These are phyloP conservation scores for Trichoderma sp. DNA, from an alignment of 2,329 filamentous ascomycete genomes.

Conservation along the genomic window DNA sequence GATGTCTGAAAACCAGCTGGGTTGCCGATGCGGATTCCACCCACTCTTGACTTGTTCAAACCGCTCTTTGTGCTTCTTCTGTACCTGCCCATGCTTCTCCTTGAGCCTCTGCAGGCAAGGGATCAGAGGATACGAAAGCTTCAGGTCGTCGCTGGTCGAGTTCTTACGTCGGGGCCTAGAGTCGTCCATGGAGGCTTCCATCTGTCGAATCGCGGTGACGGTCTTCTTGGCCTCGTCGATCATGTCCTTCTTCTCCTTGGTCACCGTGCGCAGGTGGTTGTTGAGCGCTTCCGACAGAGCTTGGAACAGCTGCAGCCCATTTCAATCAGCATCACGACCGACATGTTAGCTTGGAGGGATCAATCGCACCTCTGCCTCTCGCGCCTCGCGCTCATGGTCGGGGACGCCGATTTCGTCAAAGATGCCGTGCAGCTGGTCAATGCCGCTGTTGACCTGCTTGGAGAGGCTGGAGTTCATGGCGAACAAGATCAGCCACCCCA, in stretches of 20 bases:
- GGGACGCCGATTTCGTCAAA: slow-evolving; percentile 99
- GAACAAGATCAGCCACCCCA: slow-evolving; percentile 23
- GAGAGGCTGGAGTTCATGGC: slow-evolving; percentile 87
- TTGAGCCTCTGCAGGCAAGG: slow-evolving; percentile 79
- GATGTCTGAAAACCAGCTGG: not conserved
- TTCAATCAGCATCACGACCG: not conserved
- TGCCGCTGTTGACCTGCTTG: slow-evolving; percentile 93
- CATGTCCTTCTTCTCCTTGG: slow-evolving; percentile 85
- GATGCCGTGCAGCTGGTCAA: slow-evolving; percentile 87
- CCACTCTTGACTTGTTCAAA: slow-evolving; percentile 94
- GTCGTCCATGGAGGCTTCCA: slow-evolving; percentile 89
- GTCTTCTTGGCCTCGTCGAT: slow-evolving; percentile 86
- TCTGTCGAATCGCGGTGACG: slow-evolving; percentile 85
- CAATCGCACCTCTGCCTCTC: slow-evolving; percentile 78
- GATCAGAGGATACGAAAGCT: slow-evolving; percentile 81
- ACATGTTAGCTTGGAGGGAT: not conserved
- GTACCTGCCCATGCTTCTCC: slow-evolving; percentile 82
- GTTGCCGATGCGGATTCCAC: slow-evolving; percentile 38
- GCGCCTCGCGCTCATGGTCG: slow-evolving; percentile 83
- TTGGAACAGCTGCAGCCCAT: slow-evolving; percentile 71
- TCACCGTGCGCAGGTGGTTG: slow-evolving; percentile 84
- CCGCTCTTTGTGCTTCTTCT: slow-evolving; percentile 83
- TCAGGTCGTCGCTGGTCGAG: slow-evolving; percentile 68
- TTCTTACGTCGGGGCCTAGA: slow-evolving; percentile 66
- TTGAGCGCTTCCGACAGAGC: slow-evolving; percentile 90